Base-by-base conservation (phyloP, 176 grass and related monocot species). In the Carex scoparia region DNA sequence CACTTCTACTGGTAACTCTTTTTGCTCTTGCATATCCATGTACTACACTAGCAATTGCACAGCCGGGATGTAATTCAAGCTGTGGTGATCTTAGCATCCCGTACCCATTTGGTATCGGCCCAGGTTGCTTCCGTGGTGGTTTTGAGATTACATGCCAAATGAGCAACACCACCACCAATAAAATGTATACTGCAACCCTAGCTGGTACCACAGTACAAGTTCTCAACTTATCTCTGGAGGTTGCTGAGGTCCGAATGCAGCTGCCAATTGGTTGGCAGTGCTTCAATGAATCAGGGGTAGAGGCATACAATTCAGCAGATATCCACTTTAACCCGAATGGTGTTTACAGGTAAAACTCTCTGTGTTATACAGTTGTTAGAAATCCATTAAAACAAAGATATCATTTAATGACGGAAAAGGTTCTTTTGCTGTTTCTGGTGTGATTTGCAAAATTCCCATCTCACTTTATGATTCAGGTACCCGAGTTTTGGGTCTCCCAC, bases 21-120 rank as follows among this genome's bases (percentile, higher is more conserved):
- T 8, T 66, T 54, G 61, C 80, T 51, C 33, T 62, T 11, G 79
- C 18, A 42, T 55, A 56, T 55, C 49, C 19, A 4, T 9, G 49
- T 33, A 38, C 63, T 10, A 40, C 40, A 12, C 28, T 87, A 63
- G 84, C 90, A 71, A 78, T 82, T 19, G 55, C 91, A 16, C 19
- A 7, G 32, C 35, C 44, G 27, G 5, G 74, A 28, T 97, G 94
- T 81, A 80, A 48, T 37, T 51, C 46, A 40, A 40, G 4, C 4
- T 40, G 38, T 40, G 38, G 38, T 40, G 3, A 40, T 67, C 48
- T 97, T 44, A 75, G 87, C 5, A 91, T 97, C 85, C 92, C 88
- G 3, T 97, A 97, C 85, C 94, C 94, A 31, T 97, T 97, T 79
- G 92, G 92, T 73, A 85, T 94, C 71, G 90, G 90, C 4, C 0